Base-by-base conservation (phyloP, 345 rosid species). In the Populus euphratica region DNA sequence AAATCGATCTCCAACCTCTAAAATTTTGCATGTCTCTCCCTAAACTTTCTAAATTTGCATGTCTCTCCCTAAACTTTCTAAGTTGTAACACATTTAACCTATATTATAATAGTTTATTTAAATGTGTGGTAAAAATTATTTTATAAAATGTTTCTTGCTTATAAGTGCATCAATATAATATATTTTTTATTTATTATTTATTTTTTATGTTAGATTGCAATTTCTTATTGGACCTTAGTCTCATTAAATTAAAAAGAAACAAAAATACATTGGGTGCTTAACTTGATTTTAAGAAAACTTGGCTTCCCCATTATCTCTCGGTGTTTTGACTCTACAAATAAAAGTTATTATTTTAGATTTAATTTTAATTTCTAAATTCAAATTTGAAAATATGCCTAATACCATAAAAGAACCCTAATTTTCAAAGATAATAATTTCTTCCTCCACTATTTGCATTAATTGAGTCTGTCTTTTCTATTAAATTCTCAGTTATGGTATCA, bases 61-160 rank as follows among this genome's bases (percentile, higher is more conserved):
- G 7, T 52, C 13, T n/a, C 6, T 10, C 5, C 14, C 14, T 56
- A 0, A 10, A 12, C 13, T n/a, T 56, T n/a, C 14, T 4, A n/a
- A 18, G 13, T 1, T n/a, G 5, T 8, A 8, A n/a, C 27, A 56
- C 2, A 8, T n/a, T 2, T 18, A 50, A 17, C n/a, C n/a, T 3
- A 0, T 1, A 0, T 50, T 7, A 2, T 5, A 1, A 16, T 0
- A 8, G 0, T 3, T 0, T 33, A 0, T 38, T 38, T 38, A 0
- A 4, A 0, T 6, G 3, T 41, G 0, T 8, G 0, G 1, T 0
- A 0, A 5, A 3, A 6, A 11, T 67, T 59, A 5, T 20, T 49
- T 20, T 21, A 35, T 5, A 52, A 68, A 68, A 0, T 20, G 0
- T 68, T 62, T 20, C 11, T 25, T 62, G 0, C 0, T 9, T 0